Percentiles rank a stretch among this genome's conserved stretches.
These are phyloP conservation scores for Tolypocladium paradoxum DNA, from an alignment of 2,329 filamentous ascomycete species.

Conservation along the genomic window DNA sequence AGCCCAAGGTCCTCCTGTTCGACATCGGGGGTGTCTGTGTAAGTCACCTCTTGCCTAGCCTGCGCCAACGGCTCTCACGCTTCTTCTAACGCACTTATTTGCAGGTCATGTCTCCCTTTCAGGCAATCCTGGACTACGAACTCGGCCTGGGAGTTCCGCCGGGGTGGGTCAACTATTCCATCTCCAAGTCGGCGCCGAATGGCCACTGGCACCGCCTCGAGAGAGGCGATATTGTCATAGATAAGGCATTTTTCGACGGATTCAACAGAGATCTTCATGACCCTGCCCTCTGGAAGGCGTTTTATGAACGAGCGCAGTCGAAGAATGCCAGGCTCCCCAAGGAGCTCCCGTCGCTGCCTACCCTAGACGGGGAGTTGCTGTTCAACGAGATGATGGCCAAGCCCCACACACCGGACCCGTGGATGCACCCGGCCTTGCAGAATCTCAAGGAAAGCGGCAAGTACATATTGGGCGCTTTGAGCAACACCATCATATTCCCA, in stretches of 20 bases:
- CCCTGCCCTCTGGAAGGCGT: conserved; percentile 57
- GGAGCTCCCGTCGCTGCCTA: conserved; percentile 51
- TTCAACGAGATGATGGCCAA: conserved; percentile 87
- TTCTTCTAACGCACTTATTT: neutral
- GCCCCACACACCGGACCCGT: conserved; percentile 63
- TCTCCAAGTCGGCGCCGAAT: conserved; percentile 64
- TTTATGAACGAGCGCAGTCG: conserved; percentile 34
- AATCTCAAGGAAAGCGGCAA: conserved; percentile 51
- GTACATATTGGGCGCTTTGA: conserved; percentile 71
- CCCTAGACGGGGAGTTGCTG: conserved; percentile 65
- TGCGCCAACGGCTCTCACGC: too few species aligned
- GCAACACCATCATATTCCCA: conserved; percentile 85
- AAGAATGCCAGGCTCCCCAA: conserved; percentile 28
- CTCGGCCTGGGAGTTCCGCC: conserved; percentile 62
- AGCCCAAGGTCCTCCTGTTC: conserved; percentile 72
- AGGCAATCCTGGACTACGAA: conserved; percentile 89
- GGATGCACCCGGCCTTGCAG: conserved; percentile 76
- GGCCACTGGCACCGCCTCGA: conserved; percentile 88
- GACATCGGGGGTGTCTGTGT: conserved; percentile 97
- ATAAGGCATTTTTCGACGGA: conserved; percentile 60
- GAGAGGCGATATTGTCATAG: conserved; percentile 67
- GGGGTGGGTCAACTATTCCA: conserved; percentile 87
- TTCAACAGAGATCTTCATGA: conserved; percentile 68
- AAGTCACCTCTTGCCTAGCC: conserved; percentile 33
- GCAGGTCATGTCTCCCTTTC: conserved; percentile 83